Evolutionary conservation across 345 rosid species (phyloP), one percentile per base, ranked within the genome.

Genomic region (Eucalyptus pauciflora): DNA sequence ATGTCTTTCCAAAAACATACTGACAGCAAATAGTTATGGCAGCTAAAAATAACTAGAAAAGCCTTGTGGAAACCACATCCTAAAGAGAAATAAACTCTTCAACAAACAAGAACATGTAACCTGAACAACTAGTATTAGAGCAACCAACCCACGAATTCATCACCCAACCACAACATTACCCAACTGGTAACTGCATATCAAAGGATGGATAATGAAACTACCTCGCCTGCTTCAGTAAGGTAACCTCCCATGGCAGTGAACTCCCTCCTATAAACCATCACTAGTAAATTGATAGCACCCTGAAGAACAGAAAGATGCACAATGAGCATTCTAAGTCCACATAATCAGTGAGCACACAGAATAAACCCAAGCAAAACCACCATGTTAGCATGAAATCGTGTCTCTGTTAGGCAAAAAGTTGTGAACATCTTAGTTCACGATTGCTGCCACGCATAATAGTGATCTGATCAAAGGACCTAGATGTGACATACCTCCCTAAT

Each of bases 201-300:
- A 56, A 51, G 45, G 45, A 87, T 83, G 50, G 29, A 89, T 22
- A 79, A 51, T 13, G 80, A 64, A 88, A 90, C 91, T 95, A 97
- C 99, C 99, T 98, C 99, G 94, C 99, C 99, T 89, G 97, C 97
- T 92, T 95, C 96, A 87, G 99, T 98, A 89, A 98, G 95, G 94
- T 98, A 98, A 91, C 99, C 99, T 91, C 99, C 99, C 95, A 98
- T 96, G 86, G 93, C 93, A 91, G 97, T 18, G 90, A 98, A 97
- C 93, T 98, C 99, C 92, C 93, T 95, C 93, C 94, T 93, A 93
- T 97, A 98, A 83, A 97, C 93, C 89, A 94, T 93, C 99, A 98
- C 96, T 93, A 98, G 91, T 90, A 98, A 94, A 93, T 92, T 96
- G 94, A 98, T 96, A 89, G 99, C 99, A 92, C 99, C 99, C 99